Percentiles rank a stretch among this genome's conserved stretches.
These are phyloP conservation scores for Anthostomella pinea DNA, from an alignment of 2,329 filamentous ascomycete species.

Conservation along the genomic window DNA sequence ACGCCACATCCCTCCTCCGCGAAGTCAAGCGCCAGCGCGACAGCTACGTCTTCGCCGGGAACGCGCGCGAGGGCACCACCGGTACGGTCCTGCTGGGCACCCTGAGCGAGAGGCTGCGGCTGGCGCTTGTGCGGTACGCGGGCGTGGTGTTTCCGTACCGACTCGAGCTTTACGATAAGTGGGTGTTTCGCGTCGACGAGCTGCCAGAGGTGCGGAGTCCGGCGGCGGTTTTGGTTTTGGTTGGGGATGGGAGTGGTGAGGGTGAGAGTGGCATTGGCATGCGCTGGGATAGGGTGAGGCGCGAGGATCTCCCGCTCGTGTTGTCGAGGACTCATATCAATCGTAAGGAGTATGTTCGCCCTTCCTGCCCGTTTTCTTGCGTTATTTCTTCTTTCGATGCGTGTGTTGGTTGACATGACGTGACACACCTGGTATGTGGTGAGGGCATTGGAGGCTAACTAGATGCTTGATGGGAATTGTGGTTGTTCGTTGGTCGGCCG, in stretches of 20 bases:
- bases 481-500: no score
- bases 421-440: no score
- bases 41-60: conserved; percentile 15
- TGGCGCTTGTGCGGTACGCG: conserved; percentile 27
- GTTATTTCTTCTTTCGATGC: not conserved
- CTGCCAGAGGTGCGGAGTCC: conserved; percentile 37
- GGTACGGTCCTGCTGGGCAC: conserved; percentile 38
- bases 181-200: conserved; percentile 50
- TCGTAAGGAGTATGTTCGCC: conserved; percentile 44
- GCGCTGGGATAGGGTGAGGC: conserved; percentile 51
- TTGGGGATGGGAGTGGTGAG: conserved; percentile 1
- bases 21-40: conserved; percentile 22
- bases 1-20: conserved; percentile 15
- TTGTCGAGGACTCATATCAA: conserved; percentile 54
- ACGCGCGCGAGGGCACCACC: conserved; percentile 18
- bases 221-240: not conserved
- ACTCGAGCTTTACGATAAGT: conserved; percentile 50
- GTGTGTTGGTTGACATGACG: no score
- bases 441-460: no score
- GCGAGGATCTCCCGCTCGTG: conserved; percentile 56
- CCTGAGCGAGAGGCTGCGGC: conserved; percentile 37
- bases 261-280: conserved; percentile 43
- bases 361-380: not conserved
- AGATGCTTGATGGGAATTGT: no score
- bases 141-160: conserved; percentile 27